phyloP scores from a whole-genome alignment of 768 basidiomycete species.

The Podaxis sp. region DNA sequence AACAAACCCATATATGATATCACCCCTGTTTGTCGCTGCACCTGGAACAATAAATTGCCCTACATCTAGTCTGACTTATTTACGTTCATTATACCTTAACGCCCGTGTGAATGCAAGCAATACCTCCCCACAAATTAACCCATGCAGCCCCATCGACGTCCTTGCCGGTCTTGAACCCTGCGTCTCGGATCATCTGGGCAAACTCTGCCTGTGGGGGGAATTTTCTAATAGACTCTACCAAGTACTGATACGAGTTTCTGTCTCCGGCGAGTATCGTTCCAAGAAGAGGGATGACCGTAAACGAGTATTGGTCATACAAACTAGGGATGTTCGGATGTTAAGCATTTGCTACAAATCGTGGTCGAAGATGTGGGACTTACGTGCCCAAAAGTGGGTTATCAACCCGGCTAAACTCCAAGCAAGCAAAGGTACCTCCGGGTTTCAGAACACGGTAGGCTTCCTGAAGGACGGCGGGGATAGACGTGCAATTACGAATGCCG shows the following conservation, averaged over 20 bases:
- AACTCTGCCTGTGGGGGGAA: conserved; percentile 91
- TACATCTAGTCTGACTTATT: not conserved
- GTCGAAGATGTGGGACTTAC: conserved; percentile 47
- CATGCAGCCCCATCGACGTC: conserved; percentile 82
- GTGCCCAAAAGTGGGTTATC: conserved; percentile 80
- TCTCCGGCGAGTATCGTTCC: conserved; percentile 98
- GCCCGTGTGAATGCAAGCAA: conserved; percentile 82
- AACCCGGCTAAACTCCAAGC: conserved; percentile 94
- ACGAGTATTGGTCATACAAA: conserved; percentile 92
- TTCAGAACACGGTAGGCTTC: conserved; percentile 95
- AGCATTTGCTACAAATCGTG: not conserved
- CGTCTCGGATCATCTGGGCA: conserved; percentile 83
- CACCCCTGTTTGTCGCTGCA: not conserved
- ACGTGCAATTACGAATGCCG: conserved; percentile 96
- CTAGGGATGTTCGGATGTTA: conserved; percentile 38
- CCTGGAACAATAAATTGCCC: conserved; percentile 6
- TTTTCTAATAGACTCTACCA: conserved; percentile 94
- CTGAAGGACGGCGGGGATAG: conserved; percentile 79
- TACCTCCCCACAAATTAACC: conserved; percentile 84
- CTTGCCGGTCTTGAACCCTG: conserved; percentile 74
- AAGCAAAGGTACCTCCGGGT: conserved; percentile 93
- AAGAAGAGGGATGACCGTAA: conserved; percentile 89
- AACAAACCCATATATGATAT: conserved; percentile 20
- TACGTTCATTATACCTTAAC: conserved; percentile 62
- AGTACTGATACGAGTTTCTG: conserved; percentile 93